Evolutionary conservation across 192 early-diverging fungal species (phyloP).

Genomic region (Kickxella alabastrina): DNA sequence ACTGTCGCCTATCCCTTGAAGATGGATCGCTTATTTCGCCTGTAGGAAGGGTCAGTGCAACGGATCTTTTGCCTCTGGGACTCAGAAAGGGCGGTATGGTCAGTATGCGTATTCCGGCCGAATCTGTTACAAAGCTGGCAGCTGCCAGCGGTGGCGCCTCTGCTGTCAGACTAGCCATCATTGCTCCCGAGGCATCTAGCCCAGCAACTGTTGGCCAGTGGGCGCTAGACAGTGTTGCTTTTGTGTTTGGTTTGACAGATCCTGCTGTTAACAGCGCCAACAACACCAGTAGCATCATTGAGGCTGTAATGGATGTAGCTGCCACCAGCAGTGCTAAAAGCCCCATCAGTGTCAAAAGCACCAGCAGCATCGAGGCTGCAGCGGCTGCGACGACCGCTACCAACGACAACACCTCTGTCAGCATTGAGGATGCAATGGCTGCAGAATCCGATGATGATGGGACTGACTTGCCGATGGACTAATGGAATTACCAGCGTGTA

Average conservation of each 20-base stretch:
- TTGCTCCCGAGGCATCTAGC: conserved; percentile 2
- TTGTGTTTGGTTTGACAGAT: conserved; percentile 1
- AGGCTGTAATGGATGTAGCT: too few species aligned
- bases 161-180: conserved; percentile 8
- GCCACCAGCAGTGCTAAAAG: too few species aligned
- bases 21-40: conserved; percentile 2
- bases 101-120: conserved; percentile 11
- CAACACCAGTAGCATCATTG: too few species aligned
- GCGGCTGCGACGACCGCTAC: too few species aligned
- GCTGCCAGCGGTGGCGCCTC: not conserved
- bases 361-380: too few species aligned
- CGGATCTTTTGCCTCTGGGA: conserved; percentile 1
- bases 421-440: too few species aligned
- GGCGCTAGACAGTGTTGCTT: conserved; percentile 8
- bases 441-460: too few species aligned
- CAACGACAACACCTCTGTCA: too few species aligned
- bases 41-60: conserved; percentile 1
- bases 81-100: conserved; percentile 15
- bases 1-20: conserved; percentile 12
- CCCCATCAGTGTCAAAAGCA: too few species aligned
- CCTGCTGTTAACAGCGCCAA: too few species aligned
- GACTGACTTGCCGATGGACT: too few species aligned
- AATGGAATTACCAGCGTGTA: too few species aligned
- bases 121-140: not conserved
- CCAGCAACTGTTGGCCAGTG: not conserved